Evolutionary conservation across 495 filamentous ascomycete genomes (phyloP), one percentile per base, ranked within the genome.

Genomic region (Pseudoneurospora amorphoporcata): DNA sequence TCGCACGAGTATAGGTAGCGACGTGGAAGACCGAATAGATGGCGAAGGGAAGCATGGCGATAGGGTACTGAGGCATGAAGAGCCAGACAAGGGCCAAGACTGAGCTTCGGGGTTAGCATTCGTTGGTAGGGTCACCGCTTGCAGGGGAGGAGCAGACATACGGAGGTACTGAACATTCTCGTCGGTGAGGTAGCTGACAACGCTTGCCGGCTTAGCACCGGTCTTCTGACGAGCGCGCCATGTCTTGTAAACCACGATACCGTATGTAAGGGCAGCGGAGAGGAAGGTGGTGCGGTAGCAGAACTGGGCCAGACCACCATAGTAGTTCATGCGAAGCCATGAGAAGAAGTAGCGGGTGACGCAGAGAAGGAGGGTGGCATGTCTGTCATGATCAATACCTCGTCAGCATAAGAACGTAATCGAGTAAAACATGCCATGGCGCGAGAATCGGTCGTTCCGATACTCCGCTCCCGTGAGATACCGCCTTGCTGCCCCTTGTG

Each of bases 1-100:
- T 93, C 72, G 86, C 84, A 75, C 91, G 90, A 71, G 89, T 86
- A 80, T 93, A 92, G 38, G 95, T 97, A 38, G 93, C 90, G 73
- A 98, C 93, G 84, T 99, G 95, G 90, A 99, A 99, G 82, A 98
- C 84, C 74, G 94, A 97, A 87, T 99, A 99, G 79, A 99, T 93
- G 74, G 90, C 91, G 84, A 97, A 98, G 3, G 95, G 95, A 65
- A 98, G 88, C 76, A 99, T 89, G 40, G 96, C 95, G 74, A 97
- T 87, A 16, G 92, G 88, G 75, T 96, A 89, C 83, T 98, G 94
- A 75, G 92, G 92, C 32, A 90, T 88, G 82, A 96, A 91, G 75
- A 99, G 92, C 96, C 96, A 98, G 73, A 98, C 88, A 68, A 98
- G 86, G 68, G 96, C 95, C 94, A 98, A 94, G 74, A 87, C 95